These are phyloP conservation scores for Dactylis glomerata DNA, from an alignment of 176 grass and related monocot genomes.

Conservation along the genomic window DNA sequence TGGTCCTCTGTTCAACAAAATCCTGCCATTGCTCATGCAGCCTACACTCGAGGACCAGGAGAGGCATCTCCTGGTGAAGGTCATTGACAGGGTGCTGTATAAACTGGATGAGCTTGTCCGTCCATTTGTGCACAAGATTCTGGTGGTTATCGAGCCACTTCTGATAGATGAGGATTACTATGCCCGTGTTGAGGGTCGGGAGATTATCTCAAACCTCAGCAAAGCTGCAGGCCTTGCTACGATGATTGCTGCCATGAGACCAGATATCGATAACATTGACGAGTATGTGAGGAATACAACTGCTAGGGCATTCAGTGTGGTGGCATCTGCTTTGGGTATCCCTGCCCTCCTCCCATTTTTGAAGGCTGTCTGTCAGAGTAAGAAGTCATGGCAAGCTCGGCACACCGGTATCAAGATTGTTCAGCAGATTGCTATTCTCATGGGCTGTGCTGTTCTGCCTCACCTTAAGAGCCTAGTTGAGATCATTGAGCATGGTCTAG, in stretches of 20 bases:
- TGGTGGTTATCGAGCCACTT: constrained; percentile 93
- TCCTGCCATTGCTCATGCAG: constrained; percentile 94
- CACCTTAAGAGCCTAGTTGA: constrained; percentile 92
- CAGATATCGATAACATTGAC: constrained; percentile 97
- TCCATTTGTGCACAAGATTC: constrained; percentile 97
- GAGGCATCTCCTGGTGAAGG: constrained; percentile 93
- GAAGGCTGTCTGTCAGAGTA: constrained; percentile 60
- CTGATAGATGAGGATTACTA: constrained; percentile 98
- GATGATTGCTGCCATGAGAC: constrained; percentile 98
- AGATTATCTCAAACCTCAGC: constrained; percentile 97
- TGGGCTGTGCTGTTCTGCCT: constrained; percentile 91
- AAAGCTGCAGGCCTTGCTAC: constrained; percentile 97
- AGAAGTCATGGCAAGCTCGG: constrained; percentile 79
- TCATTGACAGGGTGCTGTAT: constrained; percentile 96
- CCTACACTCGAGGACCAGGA: constrained; percentile 95
- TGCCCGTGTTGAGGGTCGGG: constrained; percentile 94
- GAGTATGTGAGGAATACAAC: constrained; percentile 99
- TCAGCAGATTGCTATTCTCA: constrained; percentile 98
- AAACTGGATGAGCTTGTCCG: constrained; percentile 96
- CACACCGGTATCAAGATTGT: constrained; percentile 95
- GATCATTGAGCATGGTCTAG: constrained; percentile 93
- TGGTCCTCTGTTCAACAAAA: constrained; percentile 94
- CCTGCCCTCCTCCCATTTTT: constrained; percentile 73
- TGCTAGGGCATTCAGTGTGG: constrained; percentile 95
- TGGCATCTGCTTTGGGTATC: constrained; percentile 94